Percentiles rank a stretch among this genome's conserved stretches.
phyloP scores from a whole-genome alignment of 1,284 basidiomycete species.

The Cryptococcus sp. region DNA sequence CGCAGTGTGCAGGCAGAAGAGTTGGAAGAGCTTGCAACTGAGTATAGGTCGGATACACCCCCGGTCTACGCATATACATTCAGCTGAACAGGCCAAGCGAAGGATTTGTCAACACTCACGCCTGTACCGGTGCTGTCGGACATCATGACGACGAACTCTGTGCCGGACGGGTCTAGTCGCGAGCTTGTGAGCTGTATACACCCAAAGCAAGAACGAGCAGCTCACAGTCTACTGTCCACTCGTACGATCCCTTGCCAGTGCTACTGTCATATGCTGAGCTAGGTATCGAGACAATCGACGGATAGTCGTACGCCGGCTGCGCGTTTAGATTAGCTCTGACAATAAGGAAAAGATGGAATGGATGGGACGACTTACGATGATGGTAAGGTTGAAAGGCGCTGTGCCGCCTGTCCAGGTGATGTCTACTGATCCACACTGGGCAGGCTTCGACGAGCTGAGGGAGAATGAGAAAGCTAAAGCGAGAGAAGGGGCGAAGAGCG shows the following conservation, averaged over 20 bases:
- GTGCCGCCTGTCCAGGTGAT: conserved; percentile 34
- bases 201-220: neutral
- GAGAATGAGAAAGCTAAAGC: conserved; percentile 28
- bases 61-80: conserved; percentile 31
- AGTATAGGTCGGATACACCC: conserved; percentile 37
- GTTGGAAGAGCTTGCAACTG: conserved; percentile 19
- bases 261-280: conserved; percentile 23
- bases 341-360: neutral
- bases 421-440: conserved; percentile 29
- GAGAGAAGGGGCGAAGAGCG: conserved; percentile 9
- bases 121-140: conserved; percentile 43
- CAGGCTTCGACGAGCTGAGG: conserved; percentile 16
- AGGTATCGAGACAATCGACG: conserved; percentile 37
- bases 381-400: conserved; percentile 35
- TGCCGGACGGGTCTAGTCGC: conserved; percentile 33
- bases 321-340: conserved; percentile 2
- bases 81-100: conserved; percentile 1
- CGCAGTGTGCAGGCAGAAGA: conserved; percentile 27
- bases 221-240: conserved; percentile 42
- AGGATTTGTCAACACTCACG: conserved; percentile 24
- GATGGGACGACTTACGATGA: conserved; percentile 28
- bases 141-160: conserved; percentile 42
- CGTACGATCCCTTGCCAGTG: conserved; percentile 22
- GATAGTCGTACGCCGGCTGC: conserved; percentile 44
- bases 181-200: neutral